Evolutionary conservation across 2,329 filamentous ascomycete genomes (phyloP), one percentile per base, ranked within the genome.

Genomic region (Xylariaceae sp.): DNA sequence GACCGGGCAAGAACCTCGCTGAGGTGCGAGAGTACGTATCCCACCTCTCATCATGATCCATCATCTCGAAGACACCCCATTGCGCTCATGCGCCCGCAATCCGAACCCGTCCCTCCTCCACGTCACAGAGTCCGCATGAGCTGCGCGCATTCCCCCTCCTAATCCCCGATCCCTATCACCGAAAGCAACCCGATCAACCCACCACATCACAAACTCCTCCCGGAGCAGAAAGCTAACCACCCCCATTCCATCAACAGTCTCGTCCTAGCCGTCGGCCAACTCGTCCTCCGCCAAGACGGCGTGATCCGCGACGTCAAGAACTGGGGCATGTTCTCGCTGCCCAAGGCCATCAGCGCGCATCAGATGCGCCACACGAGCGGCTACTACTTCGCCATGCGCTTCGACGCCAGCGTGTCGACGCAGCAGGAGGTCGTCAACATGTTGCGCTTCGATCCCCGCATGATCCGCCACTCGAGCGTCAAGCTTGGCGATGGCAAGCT

Each of bases 311-410:
- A 92, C 73, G 82, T 96, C 72, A 88, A 88, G 67, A 99, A 99
- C 82, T 99, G 94, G 94, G 94, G 94, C 72, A 83, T 89, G 67
- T 97, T 94, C 78, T 82, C 88, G 52, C 88, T 99, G 15, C 93
- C 94, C 52, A 88, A 87, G 67, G 85, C 90, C 63, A 82, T 87
- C 60, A 87, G 86, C 63, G 88, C 88, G 72, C 88, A 95, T 75
- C 92, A 97, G 77, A 86, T 88, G 68, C 86, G 86, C 66, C 88
- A 97, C 82, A 84, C 84, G 65, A 83, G 86, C 67, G 94, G 94
- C 57, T 92, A 97, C 79, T 96, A 99, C 82, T 99, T 99, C 76
- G 89, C 96, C 71, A 90, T 99, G 89, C 90, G 94, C 68, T 99
- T 96, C 80, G 94, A 99, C 74, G 79, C 88, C 58, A 88, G 87